A percentile compares a stretch with the other conserved stretches of the same genome.
These are phyloP conservation scores for Ustilago sp. DNA, from an alignment of 1,284 basidiomycete genomes.

Conservation along the genomic window DNA sequence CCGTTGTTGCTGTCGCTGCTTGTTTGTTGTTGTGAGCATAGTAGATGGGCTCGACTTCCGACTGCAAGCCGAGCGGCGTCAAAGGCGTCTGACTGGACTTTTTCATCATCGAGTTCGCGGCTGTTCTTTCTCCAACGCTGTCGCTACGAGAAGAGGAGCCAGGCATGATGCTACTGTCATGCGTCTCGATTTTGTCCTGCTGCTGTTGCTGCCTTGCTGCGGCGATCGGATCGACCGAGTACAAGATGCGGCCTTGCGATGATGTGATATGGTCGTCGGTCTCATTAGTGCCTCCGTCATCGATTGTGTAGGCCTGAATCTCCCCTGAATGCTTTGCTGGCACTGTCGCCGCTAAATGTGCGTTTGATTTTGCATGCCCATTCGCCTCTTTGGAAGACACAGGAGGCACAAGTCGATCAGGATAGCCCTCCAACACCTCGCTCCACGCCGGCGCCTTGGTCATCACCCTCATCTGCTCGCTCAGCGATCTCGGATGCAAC, in stretches of 20 bases:
- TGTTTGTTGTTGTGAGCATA: conserved; percentile 2
- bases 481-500: conserved; percentile 52
- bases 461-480: conserved; percentile 55
- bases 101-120: conserved; percentile 18
- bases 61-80: conserved; percentile 24
- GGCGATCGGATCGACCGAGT: conserved; percentile 23
- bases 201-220: neutral
- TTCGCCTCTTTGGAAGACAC: neutral
- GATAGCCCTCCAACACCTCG: conserved; percentile 40
- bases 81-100: conserved; percentile 16
- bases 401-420: conserved; percentile 17
- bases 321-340: conserved; percentile 3
- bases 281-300: conserved; percentile 3
- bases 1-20: neutral
- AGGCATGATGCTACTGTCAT: conserved; percentile 6
- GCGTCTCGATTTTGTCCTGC: conserved; percentile 19
- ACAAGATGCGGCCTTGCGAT: conserved; percentile 19
- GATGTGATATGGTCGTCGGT: conserved; percentile 14
- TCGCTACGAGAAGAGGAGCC: conserved; percentile 16
- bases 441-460: conserved; percentile 35
- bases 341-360: neutral
- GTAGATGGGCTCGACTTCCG: conserved; percentile 30
- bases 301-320: conserved; percentile 28
- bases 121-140: conserved; percentile 1
- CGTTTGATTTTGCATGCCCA: neutral